Conservation (phyloP, 73 alveolate species). For the Symbiodinium pilosum region DNA sequence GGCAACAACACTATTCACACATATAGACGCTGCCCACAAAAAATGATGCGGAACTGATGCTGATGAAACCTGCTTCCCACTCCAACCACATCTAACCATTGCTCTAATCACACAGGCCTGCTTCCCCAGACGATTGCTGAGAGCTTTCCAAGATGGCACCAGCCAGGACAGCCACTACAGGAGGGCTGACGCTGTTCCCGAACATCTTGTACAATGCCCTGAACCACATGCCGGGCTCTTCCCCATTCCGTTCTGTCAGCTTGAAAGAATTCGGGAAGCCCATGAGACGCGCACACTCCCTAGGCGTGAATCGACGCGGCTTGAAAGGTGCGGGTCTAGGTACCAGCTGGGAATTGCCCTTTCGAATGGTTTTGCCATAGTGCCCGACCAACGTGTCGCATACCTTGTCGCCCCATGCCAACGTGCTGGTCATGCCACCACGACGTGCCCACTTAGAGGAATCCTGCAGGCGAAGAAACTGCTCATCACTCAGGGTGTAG, state of each 20-base stretch:
- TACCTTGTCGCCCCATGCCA: neutral
- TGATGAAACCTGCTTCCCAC: too few relatives aligned
- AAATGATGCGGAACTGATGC: too few relatives aligned
- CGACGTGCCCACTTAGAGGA: constrained; percentile 51
- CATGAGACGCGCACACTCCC: constrained; percentile 85
- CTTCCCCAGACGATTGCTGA: neutral
- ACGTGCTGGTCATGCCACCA: neutral
- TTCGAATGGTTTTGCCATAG: neutral
- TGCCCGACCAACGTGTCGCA: neutral
- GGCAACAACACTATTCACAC: too few relatives aligned
- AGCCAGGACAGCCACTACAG: constrained; percentile 46
- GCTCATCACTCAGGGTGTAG: constrained; percentile 68
- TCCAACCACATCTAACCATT: too few relatives aligned
- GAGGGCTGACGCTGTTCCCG: constrained; percentile 68
- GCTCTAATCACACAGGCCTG: too few relatives aligned
- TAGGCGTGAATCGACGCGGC: constrained; percentile 48
- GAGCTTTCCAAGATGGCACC: neutral
- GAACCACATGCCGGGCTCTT: neutral
- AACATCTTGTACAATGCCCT: constrained; percentile 83
- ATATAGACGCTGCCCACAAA: too few relatives aligned
- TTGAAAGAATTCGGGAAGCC: constrained; percentile 57
- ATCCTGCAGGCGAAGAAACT: neutral
- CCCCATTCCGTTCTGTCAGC: neutral
- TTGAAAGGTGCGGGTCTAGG: constrained; percentile 43
- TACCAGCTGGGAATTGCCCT: constrained; percentile 77